Base-by-base conservation (phyloP, 73 alveolate species). In the Stentor roeselii region DNA sequence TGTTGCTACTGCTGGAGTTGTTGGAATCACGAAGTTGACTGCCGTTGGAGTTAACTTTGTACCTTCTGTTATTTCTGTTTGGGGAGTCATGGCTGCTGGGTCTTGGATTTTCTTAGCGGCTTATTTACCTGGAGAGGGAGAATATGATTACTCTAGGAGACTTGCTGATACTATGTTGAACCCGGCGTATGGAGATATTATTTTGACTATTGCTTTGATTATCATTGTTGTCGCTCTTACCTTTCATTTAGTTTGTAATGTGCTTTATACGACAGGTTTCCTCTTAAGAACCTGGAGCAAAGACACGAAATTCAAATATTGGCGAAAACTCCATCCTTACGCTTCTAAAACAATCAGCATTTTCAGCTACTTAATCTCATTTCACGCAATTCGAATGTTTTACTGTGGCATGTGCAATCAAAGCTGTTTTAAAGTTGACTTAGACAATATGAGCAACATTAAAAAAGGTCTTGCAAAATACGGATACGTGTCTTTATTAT, bases 31-130 rank as follows among this genome's bases (percentile, higher is more conserved):
- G n/a, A 67, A 67, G 41, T 40, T 67, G 0, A 67, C 80, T 27
- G 80, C 80, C 1, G 21, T 40, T 0, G 80, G 80, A 34, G 80
- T 67, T 2, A 67, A 32, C 34, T 67, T 67, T n/a, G 42, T 34
- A 27, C n/a, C n/a, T 67, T 67, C 80, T 21, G 42, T 67, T 0
- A 67, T 67, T 67, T 67, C 80, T 21, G 37, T 32, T 15, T 67
- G 80, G 80, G n/a, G 41, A 2, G 34, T 67, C 21, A 67, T n/a
- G 21, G 80, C 80, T 21, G 80, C 80, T 67, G 80, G 41, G n/a
- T 67, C 80, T 21, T 67, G 80, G 80, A 67, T 67, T 30, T 67
- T 67, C 41, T 32, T 67, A 67, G 80, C 42, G 34, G 80, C 80
- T 27, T 67, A 21, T 32, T 21, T 67, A 21, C 37, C 37, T 32